These are phyloP conservation scores for Neurospora sp. DNA, from an alignment of 495 filamentous ascomycete species.

Conservation along the genomic window DNA sequence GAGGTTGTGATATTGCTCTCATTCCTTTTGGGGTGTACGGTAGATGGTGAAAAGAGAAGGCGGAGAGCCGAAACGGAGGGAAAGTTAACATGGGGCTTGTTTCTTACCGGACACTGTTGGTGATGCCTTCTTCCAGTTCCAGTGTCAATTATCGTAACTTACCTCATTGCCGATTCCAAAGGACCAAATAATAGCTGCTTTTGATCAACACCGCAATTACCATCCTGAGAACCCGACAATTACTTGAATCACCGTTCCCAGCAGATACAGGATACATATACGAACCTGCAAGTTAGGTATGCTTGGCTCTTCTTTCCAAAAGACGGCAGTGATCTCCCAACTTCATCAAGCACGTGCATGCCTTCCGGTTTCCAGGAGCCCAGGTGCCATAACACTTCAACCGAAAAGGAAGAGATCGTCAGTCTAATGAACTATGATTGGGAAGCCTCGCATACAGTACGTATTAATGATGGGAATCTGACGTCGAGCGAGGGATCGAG, in stretches of 20 bases:
- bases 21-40: background rate
- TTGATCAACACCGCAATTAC: background rate
- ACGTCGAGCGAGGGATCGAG: background rate
- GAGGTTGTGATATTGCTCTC: background rate
- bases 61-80: background rate
- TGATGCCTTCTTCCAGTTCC: background rate
- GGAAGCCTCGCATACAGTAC: background rate
- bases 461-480: background rate
- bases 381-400: background rate
- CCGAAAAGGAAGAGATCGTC: background rate
- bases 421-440: background rate
- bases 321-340: background rate
- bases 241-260: background rate
- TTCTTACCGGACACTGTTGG: background rate
- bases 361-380: background rate
- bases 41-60: background rate
- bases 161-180: too few species aligned
- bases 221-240: background rate
- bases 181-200: background rate
- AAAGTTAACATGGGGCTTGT: background rate
- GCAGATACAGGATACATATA: background rate
- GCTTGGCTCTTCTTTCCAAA: background rate
- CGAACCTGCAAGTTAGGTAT: background rate
- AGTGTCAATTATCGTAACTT: background rate
- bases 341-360: background rate